A percentile compares a stretch with the other conserved stretches of the same genome.
Conservation (phyloP, 306 rosid genomes). For the Canavalia gladiata region DNA sequence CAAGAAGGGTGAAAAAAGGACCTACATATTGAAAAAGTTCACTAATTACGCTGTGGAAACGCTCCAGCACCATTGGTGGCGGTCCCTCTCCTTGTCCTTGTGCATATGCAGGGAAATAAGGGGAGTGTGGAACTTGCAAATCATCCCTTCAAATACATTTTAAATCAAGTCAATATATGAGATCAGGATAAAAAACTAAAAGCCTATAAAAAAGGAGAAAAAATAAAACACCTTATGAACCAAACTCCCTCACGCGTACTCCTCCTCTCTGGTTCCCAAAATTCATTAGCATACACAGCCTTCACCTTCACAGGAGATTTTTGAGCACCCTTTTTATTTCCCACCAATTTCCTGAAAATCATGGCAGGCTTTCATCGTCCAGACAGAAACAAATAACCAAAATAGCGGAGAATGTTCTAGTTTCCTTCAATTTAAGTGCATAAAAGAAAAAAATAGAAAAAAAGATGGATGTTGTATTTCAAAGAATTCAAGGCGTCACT, state of each 20-base stretch:
- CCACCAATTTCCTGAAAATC: slow-evolving; percentile 67
- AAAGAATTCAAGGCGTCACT: neutral
- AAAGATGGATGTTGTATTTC: neutral
- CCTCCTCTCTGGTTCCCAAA: slow-evolving; percentile 61
- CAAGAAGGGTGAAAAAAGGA: neutral
- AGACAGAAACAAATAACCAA: neutral
- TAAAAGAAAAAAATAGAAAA: neutral
- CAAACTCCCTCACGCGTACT: slow-evolving; percentile 68
- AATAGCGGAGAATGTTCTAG: neutral
- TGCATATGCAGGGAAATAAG: slow-evolving; percentile 40
- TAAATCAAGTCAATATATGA: slow-evolving; percentile 17
- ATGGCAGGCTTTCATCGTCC: slow-evolving; percentile 16
- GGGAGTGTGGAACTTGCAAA: slow-evolving; percentile 62
- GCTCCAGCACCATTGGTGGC: slow-evolving; percentile 14
- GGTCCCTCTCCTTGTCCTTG: slow-evolving; percentile 8
- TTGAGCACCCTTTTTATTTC: slow-evolving; percentile 46
- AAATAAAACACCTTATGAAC: slow-evolving; percentile 71
- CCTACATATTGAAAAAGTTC: slow-evolving; percentile 83
- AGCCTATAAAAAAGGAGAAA: neutral
- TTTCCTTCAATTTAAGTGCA: neutral
- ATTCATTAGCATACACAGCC: slow-evolving; percentile 62
- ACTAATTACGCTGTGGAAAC: slow-evolving; percentile 40
- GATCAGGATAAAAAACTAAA: slow-evolving; percentile 9
- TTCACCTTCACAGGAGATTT: slow-evolving; percentile 53
- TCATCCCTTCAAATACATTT: neutral